A percentile compares a stretch with the other conserved stretches of the same genome.
These are phyloP conservation scores for Colletotrichum brevisporum DNA, from an alignment of 2,329 filamentous ascomycete species.

Conservation along the genomic window DNA sequence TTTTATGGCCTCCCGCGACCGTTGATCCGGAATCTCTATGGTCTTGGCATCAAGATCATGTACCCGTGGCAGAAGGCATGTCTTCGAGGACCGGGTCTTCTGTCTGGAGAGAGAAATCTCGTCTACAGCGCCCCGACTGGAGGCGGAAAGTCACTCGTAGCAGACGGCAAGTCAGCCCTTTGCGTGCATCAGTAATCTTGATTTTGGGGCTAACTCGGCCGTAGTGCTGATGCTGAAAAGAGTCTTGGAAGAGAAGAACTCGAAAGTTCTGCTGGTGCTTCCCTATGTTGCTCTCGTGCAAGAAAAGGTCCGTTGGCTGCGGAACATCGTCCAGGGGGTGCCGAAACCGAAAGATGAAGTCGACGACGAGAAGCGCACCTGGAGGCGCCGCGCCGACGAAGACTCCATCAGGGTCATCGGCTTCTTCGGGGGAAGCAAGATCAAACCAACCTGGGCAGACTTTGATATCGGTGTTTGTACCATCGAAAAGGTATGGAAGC, in stretches of 20 bases:
- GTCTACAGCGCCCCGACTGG: conserved; percentile 87
- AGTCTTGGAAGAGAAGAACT: conserved; percentile 72
- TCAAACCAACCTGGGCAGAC: conserved; percentile 77
- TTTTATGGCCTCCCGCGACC: conserved; percentile 73
- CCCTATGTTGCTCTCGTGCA: conserved; percentile 86
- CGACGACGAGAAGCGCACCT: conserved; percentile 58
- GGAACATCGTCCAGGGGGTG: conserved; percentile 75
- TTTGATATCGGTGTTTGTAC: conserved; percentile 86
- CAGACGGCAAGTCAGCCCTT: conserved; percentile 60
- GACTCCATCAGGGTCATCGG: conserved; percentile 76
- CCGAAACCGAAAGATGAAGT: conserved; percentile 55
- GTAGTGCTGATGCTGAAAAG: conserved; percentile 80
- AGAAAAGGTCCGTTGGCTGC: conserved; percentile 83
- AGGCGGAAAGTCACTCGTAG: conserved; percentile 83
- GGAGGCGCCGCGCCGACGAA: conserved; percentile 69
- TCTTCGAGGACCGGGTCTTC: conserved; percentile 75
- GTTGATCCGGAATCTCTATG: conserved; percentile 75
- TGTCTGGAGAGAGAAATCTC: conserved; percentile 76
- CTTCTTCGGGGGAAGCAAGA: conserved; percentile 81
- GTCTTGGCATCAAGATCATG: conserved; percentile 78
- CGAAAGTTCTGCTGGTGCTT: conserved; percentile 80
- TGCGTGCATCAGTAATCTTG: not conserved
- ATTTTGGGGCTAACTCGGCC: conserved; percentile 27
- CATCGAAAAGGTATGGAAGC: conserved; percentile 74
- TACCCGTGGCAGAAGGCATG: conserved; percentile 87